Base-by-base conservation (phyloP, 2,329 filamentous ascomycete genomes). In the Alternaria sp. region DNA sequence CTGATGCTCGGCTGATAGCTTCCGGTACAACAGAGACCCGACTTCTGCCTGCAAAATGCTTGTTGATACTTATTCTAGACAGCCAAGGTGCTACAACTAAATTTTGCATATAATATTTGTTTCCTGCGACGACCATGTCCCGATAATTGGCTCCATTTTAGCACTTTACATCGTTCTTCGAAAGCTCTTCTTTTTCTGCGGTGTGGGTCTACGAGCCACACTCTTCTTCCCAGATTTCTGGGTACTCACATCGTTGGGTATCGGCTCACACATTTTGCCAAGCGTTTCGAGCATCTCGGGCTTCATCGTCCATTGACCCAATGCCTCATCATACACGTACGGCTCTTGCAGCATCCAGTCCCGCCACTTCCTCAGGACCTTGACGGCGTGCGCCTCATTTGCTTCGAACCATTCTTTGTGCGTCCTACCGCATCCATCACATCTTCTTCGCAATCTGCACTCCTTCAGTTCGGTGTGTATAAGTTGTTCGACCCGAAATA, bases 341-440 rank as follows among this genome's bases (percentile, higher is more conserved):
- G 54, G 38, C 8, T 51, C 3, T 20, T 42, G 38, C 18, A 30
- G 11, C 3, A 57, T 57, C 46, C 54, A 57, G 4, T 52, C 46
- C 6, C 41, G 38, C 54, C 54, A 57, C 28, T 57, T 52, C n/a
- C 38, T 18, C 38, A 39, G 14, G 2, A 57, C 46, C 28, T 43
- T 52, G 22, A 57, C n/a, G n/a, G n/a, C n/a, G n/a, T n/a, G n/a
- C n/a, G n/a, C n/a, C n/a, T n/a, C n/a, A n/a, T n/a, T n/a, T n/a
- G n/a, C n/a, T n/a, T n/a, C n/a, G n/a, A n/a, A n/a, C 94, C 94
- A 97, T 80, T 97, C 94, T 42, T 88, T 83, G 77, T 97, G n/a
- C n/a, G n/a, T n/a, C n/a, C n/a, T n/a, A n/a, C n/a, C n/a, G n/a
- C n/a, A n/a, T n/a, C n/a, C n/a, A n/a, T n/a, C n/a, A n/a, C n/a